phyloP scores from a whole-genome alignment of 768 basidiomycete species.

The Boletellus ananas region DNA sequence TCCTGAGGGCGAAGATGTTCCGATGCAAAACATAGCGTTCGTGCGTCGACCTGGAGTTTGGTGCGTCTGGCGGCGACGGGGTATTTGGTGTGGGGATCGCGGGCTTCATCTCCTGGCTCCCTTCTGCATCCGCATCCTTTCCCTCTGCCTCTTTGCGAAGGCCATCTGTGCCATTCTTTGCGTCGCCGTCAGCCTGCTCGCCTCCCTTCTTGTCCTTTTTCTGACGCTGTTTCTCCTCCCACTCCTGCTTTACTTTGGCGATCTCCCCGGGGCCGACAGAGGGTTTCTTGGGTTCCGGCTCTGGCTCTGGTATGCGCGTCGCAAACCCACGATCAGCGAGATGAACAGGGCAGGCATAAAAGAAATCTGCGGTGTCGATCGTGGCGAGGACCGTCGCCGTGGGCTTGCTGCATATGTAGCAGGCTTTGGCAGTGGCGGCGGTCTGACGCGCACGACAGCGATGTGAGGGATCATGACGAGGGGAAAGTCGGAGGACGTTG shows the following conservation, averaged over 20 bases:
- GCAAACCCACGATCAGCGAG: conserved; percentile 78
- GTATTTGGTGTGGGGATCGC: conserved; percentile 22
- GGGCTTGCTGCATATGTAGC: conserved; percentile 75
- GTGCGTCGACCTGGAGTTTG: conserved; percentile 50
- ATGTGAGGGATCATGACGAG: background rate
- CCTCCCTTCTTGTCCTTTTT: conserved; percentile 49
- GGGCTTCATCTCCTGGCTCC: conserved; percentile 15
- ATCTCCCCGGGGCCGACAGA: conserved; percentile 64
- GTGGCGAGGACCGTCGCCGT: conserved; percentile 85
- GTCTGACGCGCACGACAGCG: conserved; percentile 42
- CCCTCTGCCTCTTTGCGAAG: conserved; percentile 28
- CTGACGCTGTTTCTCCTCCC: conserved; percentile 67
- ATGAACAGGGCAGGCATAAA: conserved; percentile 83
- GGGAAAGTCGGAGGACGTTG: conserved; percentile 27
- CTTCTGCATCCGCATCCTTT: conserved; percentile 31
- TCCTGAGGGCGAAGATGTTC: conserved; percentile 77
- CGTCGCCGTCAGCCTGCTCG: conserved; percentile 32
- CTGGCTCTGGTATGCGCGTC: conserved; percentile 41
- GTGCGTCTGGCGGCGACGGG: conserved; percentile 26
- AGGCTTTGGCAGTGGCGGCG: conserved; percentile 72
- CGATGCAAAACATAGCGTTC: conserved; percentile 79
- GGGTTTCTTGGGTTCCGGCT: conserved; percentile 34
- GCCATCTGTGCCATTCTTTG: conserved; percentile 17
- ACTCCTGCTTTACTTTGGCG: conserved; percentile 72
- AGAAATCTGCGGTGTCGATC: conserved; percentile 74